Conservation (phyloP, 2,329 filamentous ascomycete genomes). For the Fusarium humuli region DNA sequence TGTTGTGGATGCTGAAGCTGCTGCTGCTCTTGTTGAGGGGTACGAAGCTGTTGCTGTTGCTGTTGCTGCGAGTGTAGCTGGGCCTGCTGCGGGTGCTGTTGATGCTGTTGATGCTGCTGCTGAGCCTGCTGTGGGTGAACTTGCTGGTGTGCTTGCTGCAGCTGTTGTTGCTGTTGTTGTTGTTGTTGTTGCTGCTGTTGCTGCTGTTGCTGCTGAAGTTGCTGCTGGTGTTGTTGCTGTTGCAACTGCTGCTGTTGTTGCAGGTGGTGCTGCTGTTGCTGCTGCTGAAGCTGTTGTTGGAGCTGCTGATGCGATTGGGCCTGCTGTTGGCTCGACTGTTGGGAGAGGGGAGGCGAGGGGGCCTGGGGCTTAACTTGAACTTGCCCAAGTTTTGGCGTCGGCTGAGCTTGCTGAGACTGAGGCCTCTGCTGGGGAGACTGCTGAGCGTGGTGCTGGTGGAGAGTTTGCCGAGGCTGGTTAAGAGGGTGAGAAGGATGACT, state of each 20-base stretch:
- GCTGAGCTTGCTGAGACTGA: conserved; percentile 53
- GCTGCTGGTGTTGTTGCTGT: conserved; percentile 47
- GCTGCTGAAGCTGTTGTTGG: conserved; percentile 44
- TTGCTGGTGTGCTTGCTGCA: conserved; percentile 50
- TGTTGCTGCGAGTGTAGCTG: conserved; percentile 43
- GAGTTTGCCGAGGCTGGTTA: conserved; percentile 44
- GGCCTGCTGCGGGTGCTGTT: conserved; percentile 47
- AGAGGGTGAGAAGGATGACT: conserved; percentile 46
- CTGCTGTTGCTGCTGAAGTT: conserved; percentile 40
- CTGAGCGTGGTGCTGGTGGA: conserved; percentile 47
- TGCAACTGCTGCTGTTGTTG: conserved; percentile 49
- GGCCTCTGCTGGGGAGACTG: conserved; percentile 52
- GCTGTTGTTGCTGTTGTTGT: conserved; percentile 44
- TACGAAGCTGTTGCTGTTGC: conserved; percentile 46
- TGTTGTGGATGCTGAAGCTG: conserved; percentile 44
- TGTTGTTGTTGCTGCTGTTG: conserved; percentile 48
- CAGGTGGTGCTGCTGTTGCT: conserved; percentile 45
- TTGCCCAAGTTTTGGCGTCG: conserved; percentile 49
- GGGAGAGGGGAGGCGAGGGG: conserved; percentile 50
- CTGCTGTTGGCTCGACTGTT: conserved; percentile 46
- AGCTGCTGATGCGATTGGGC: conserved; percentile 46
- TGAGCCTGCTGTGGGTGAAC: conserved; percentile 47
- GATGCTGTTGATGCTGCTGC: conserved; percentile 40
- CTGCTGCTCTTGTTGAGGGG: conserved; percentile 46
- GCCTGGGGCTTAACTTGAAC: conserved; percentile 50